These are phyloP conservation scores for Anisodus tanguticus DNA, from an alignment of 257 asterid genomes.

Conservation along the genomic window DNA sequence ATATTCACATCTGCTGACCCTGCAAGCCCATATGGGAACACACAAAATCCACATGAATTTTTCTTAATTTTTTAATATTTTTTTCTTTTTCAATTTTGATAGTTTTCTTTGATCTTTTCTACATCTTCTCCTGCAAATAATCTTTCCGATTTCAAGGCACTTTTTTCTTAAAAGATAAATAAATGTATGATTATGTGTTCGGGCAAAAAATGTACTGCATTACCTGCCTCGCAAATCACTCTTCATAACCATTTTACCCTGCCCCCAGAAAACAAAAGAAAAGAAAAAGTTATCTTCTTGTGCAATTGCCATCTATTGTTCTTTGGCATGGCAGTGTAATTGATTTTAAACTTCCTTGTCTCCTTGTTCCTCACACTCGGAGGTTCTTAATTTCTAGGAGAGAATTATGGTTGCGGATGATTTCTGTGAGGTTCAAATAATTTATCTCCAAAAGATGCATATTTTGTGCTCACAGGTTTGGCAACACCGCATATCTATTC, in stretches of 20 bases:
- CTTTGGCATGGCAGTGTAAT: constrained; percentile 16
- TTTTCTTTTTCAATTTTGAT: neutral
- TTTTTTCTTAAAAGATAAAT: neutral
- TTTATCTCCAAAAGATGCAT: constrained; percentile 14
- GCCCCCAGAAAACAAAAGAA: neutral
- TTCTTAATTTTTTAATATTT: neutral
- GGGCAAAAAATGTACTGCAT: neutral
- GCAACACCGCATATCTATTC: constrained; percentile 94
- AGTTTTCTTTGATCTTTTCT: neutral
- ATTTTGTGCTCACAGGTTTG: constrained; percentile 70
- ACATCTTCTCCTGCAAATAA: neutral
- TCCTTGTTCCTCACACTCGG: neutral
- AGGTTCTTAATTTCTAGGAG: constrained; percentile 22
- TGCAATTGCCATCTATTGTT: neutral
- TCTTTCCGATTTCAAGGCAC: neutral
- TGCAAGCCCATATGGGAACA: neutral
- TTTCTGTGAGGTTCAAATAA: neutral
- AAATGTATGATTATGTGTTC: neutral
- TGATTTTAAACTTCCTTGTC: constrained; percentile 14
- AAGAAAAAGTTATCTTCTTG: neutral
- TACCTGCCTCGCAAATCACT: neutral
- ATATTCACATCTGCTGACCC: neutral
- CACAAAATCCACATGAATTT: no score
- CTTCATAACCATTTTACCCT: neutral
- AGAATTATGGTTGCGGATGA: neutral